Conservation (phyloP, 352 stramenopile species). For the Globisporangium barbulae region DNA sequence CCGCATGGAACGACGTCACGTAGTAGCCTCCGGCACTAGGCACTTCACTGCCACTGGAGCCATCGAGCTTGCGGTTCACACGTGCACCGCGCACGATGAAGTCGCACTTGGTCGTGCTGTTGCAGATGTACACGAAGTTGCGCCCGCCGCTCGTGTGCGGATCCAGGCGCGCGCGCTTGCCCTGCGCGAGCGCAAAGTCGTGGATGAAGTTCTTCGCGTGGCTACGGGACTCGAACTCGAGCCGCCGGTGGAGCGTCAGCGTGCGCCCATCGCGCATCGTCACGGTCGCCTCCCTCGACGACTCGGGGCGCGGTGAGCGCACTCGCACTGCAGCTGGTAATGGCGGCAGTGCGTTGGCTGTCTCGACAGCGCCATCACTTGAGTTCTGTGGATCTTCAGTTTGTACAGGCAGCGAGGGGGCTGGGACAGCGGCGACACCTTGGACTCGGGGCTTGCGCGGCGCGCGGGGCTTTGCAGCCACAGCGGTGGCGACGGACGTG, state of each 20-base stretch:
- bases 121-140: slow-evolving; percentile 45
- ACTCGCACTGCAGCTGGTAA: not conserved
- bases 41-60: not conserved
- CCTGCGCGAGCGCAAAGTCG: slow-evolving; percentile 46
- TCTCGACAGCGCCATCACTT: not conserved
- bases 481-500: not conserved
- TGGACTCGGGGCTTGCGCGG: not conserved
- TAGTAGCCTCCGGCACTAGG: slow-evolving; percentile 11
- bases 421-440: not conserved
- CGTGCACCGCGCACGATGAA: slow-evolving; percentile 29
- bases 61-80: not conserved
- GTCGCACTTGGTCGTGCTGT: slow-evolving; percentile 32
- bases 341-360: not conserved
- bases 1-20: slow-evolving; percentile 32
- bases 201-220: slow-evolving; percentile 39
- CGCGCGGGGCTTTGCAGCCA: not conserved
- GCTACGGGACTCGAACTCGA: slow-evolving; percentile 24
- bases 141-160: slow-evolving; percentile 34
- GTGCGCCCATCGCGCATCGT: slow-evolving; percentile 20
- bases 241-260: slow-evolving; percentile 30
- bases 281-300: not conserved
- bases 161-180: slow-evolving; percentile 40
- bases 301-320: not conserved
- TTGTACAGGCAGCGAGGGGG: too few species aligned
- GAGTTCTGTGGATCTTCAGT: not conserved